phyloP scores from a whole-genome alignment of 129 eudicot genomes.

The Lactuca sativa region DNA sequence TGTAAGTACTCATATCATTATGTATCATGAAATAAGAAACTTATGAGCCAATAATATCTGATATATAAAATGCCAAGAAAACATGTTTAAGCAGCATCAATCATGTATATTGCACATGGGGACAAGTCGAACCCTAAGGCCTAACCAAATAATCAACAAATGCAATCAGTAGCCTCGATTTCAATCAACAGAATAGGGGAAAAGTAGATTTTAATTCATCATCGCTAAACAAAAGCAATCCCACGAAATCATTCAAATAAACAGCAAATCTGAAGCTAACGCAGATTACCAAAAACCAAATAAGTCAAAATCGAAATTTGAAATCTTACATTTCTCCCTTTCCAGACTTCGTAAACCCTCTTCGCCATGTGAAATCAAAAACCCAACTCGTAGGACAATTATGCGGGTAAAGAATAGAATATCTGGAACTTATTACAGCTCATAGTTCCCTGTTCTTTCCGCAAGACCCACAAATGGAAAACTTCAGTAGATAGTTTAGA shows the following conservation, averaged over 20 bases:
- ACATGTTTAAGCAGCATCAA: neutral
- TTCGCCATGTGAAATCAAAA: conserved; percentile 56
- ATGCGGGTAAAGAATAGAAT: conserved; percentile 52
- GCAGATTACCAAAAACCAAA: neutral
- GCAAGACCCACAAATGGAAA: neutral
- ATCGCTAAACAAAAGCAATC: conserved; percentile 25
- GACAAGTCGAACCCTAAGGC: neutral
- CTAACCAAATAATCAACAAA: conserved; percentile 9
- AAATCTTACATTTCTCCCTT: conserved; percentile 89
- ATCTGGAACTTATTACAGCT: conserved; percentile 48
- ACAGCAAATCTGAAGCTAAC: conserved; percentile 19
- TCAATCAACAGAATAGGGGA: neutral
- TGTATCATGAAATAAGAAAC: neutral
- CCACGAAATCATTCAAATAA: conserved; percentile 7
- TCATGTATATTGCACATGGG: conserved; percentile 4
- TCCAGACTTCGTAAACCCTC: conserved; percentile 85
- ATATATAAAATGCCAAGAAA: conserved; percentile 8
- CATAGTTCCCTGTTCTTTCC: conserved; percentile 25
- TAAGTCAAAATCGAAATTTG: conserved; percentile 6
- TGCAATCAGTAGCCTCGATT: conserved; percentile 9
- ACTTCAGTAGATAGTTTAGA: neutral
- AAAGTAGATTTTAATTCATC: neutral
- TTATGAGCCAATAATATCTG: neutral
- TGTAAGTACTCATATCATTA: neutral
- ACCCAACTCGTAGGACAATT: conserved; percentile 26